Evolutionary conservation across 305 asterid species (phyloP), one percentile per base, ranked within the genome.

Genomic region (Fraxinus ornus): DNA sequence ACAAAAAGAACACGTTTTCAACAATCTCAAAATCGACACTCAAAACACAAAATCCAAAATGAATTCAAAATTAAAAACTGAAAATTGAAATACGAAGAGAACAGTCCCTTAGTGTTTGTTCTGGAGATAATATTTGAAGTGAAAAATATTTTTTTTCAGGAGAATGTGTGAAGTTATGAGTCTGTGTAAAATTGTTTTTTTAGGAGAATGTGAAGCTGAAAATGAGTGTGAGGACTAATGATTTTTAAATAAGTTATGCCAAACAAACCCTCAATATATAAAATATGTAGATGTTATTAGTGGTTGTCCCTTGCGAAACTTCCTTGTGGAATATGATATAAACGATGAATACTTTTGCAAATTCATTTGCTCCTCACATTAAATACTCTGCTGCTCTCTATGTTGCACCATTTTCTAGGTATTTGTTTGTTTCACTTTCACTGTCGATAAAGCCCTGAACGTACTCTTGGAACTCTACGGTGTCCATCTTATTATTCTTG

Each of bases 371-470:
- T 79, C 85, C 78, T 76, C 81, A 62, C 87, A 82, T 77, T 88
- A 78, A 87, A 79, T 79, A 71, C 75, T 73, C 52, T 83, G 80
- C 80, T 47, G 75, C 76, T 52, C 78, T 64, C 84, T 73, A 76
- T 75, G 84, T 47, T 80, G 68, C 88, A 81, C 83, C 84, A 73
- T 71, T 80, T 71, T 74, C 86, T 72, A 87, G 79, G 83, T 79
- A 78, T 74, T 0, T 79, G 0, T 78, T 79, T 84, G 84, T 82
- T 71, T 78, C 39, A 26, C 62, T 81, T 85, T 76, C 13, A 5
- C 2, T 21, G 44, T 52, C 75, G 77, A 6, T 49, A 15, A 21
- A n/a, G 70, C 77, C 76, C 9, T 41, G 52, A 79, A 75, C 47
- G 52, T 72, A 76, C 77, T 84, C 36, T 83, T 47, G 76, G 80